Evolutionary conservation across 306 rosid genomes (phyloP).

Genomic region (Corylus americana): DNA sequence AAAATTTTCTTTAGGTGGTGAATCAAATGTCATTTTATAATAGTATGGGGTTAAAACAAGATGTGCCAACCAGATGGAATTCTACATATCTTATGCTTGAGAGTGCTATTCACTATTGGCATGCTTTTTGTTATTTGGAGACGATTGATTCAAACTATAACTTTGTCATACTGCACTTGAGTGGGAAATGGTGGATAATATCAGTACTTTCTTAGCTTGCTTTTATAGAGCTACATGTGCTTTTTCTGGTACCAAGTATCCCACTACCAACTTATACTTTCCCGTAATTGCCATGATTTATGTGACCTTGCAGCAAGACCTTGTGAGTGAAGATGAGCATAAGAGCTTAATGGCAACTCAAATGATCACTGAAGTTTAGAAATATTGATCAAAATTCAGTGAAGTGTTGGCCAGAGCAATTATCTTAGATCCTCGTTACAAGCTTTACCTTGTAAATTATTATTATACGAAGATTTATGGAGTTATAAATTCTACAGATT

Average conservation of each 20-base stretch:
- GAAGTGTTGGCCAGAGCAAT: not conserved
- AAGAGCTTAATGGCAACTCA: not conserved
- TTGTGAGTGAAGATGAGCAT: not conserved
- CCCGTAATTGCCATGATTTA: not conserved
- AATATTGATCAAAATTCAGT: not conserved
- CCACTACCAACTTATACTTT: not conserved
- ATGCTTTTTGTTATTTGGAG: not conserved
- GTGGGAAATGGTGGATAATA: not conserved
- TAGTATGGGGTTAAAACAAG: not conserved
- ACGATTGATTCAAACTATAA: not conserved
- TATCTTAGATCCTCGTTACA: not conserved
- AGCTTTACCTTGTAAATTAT: not conserved
- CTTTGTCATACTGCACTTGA: not conserved
- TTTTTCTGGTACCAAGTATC: not conserved
- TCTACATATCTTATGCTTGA: not conserved
- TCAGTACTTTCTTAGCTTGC: not conserved
- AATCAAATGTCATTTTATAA: not conserved
- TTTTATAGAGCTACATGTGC: not conserved
- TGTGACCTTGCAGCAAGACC: not conserved
- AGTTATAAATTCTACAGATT: not conserved
- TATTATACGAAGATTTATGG: not conserved
- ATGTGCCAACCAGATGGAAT: constrained; percentile 2
- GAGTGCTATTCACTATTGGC: not conserved
- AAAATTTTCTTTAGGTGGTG: not conserved
- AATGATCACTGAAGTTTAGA: not conserved